Conservation (phyloP, 2,329 filamentous ascomycete genomes). For the Aotearoamyces nothofagi region DNA sequence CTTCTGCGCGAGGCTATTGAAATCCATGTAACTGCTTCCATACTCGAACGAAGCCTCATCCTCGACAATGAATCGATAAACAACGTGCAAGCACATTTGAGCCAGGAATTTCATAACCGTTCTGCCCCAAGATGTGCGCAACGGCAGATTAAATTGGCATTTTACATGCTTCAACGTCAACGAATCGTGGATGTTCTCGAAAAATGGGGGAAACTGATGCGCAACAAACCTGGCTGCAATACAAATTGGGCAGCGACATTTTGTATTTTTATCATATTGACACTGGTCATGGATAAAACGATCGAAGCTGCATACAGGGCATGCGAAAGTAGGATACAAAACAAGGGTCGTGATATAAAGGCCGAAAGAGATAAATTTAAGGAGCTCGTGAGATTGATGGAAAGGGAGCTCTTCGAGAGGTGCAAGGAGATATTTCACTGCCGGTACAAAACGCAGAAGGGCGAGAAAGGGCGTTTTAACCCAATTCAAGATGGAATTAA, state of each 20-base stretch:
- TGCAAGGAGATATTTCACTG: slow-evolving; percentile 20
- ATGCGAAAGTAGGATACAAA: slow-evolving; percentile 11
- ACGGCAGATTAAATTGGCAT: slow-evolving; percentile 17
- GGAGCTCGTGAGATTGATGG: slow-evolving; percentile 12
- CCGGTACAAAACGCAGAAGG: slow-evolving; percentile 19
- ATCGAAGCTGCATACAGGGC: slow-evolving; percentile 8
- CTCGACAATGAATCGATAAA: slow-evolving; percentile 13
- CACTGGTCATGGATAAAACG: slow-evolving; percentile 16
- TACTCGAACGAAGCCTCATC: slow-evolving; percentile 16
- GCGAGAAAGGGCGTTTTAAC: slow-evolving; percentile 18
- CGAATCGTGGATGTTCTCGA: slow-evolving; percentile 15
- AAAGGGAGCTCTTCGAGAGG: slow-evolving; percentile 17
- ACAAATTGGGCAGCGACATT: slow-evolving; percentile 17
- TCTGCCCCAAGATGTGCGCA: slow-evolving; percentile 15
- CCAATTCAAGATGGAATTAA: slow-evolving; percentile 17
- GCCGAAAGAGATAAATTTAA: slow-evolving; percentile 10
- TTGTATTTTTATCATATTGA: slow-evolving; percentile 14
- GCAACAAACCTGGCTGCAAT: slow-evolving; percentile 10
- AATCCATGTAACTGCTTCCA: slow-evolving; percentile 15
- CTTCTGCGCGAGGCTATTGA: slow-evolving; percentile 16
- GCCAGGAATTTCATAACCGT: slow-evolving; percentile 10
- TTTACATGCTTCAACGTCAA: slow-evolving; percentile 14
- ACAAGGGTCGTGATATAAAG: slow-evolving; percentile 9
- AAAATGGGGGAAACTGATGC: slow-evolving; percentile 18
- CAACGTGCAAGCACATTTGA: slow-evolving; percentile 11